A percentile compares a stretch with the other conserved stretches of the same genome.
Evolutionary conservation across 805 yeast genomes (phyloP).

Genomic region (Maudiozyma bulderi): DNA sequence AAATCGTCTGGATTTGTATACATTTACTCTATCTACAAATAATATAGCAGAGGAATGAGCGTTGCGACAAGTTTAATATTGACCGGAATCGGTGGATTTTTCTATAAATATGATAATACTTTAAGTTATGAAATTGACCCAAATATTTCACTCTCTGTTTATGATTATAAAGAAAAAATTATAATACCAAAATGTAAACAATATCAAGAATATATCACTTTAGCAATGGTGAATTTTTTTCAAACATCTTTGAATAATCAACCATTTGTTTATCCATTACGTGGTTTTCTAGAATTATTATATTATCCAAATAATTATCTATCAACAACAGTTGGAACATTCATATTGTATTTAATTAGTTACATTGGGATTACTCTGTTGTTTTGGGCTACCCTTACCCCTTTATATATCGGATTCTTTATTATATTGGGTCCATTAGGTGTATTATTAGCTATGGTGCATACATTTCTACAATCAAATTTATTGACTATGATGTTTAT

Average conservation of each 20-base stretch:
- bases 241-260: conserved; percentile 15
- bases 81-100: conserved; percentile 23
- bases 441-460: conserved; percentile 19
- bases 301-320: conserved; percentile 11
- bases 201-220: conserved; percentile 6
- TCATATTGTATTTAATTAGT: conserved; percentile 13
- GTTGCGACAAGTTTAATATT: conserved; percentile 22
- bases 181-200: conserved; percentile 10
- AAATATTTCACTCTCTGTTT: conserved; percentile 6
- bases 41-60: conserved; percentile 15
- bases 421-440: conserved; percentile 26
- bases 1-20: too few relatives aligned
- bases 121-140: conserved; percentile 18
- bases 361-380: conserved; percentile 14
- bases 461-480: conserved; percentile 25
- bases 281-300: conserved; percentile 15
- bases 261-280: conserved; percentile 19
- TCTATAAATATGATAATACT: conserved; percentile 20
- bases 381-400: conserved; percentile 25
- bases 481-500: conserved; percentile 25
- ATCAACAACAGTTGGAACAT: conserved; percentile 4
- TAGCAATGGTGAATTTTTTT: conserved; percentile 14
- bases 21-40: too few relatives aligned
- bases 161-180: conserved; percentile 9
- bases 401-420: conserved; percentile 22